Evolutionary conservation across 306 rosid species (phyloP).

Genomic region (Amphicarpaea edgeworthii): DNA sequence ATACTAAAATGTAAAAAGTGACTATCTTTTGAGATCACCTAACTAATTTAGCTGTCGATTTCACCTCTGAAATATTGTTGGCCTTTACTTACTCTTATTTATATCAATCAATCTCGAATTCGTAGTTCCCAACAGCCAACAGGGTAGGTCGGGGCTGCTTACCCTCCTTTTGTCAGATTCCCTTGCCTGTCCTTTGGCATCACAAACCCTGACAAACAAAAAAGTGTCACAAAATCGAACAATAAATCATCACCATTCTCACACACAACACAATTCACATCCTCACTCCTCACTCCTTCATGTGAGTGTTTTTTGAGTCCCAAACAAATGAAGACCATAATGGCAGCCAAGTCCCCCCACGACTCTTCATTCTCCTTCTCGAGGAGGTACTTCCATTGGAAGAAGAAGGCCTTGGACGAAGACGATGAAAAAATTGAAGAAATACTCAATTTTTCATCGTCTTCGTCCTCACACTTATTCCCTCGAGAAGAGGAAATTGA

Average conservation of each 20-base stretch:
- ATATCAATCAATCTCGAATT: conserved; percentile 1
- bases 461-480: conserved; percentile 56
- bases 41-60: background rate
- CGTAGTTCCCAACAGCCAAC: conserved; percentile 40
- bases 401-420: conserved; percentile 58
- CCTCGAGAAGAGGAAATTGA: conserved; percentile 42
- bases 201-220: conserved; percentile 43
- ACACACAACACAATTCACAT: background rate
- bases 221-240: too few species aligned
- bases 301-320: background rate
- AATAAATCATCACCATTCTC: conserved; percentile 47
- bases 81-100: background rate
- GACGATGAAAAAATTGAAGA: conserved; percentile 59
- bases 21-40: too few species aligned
- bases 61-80: background rate
- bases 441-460: conserved; percentile 46
- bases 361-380: conserved; percentile 93
- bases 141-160: conserved; percentile 75
- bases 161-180: conserved; percentile 64
- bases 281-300: too few species aligned
- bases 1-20: too few species aligned
- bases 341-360: conserved; percentile 76
- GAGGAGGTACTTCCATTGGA: conserved; percentile 78
- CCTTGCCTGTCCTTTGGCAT: conserved; percentile 46
- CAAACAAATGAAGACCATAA: conserved; percentile 68